phyloP scores from a whole-genome alignment of 139 green algal genomes.

The Picochlorum sp. region DNA sequence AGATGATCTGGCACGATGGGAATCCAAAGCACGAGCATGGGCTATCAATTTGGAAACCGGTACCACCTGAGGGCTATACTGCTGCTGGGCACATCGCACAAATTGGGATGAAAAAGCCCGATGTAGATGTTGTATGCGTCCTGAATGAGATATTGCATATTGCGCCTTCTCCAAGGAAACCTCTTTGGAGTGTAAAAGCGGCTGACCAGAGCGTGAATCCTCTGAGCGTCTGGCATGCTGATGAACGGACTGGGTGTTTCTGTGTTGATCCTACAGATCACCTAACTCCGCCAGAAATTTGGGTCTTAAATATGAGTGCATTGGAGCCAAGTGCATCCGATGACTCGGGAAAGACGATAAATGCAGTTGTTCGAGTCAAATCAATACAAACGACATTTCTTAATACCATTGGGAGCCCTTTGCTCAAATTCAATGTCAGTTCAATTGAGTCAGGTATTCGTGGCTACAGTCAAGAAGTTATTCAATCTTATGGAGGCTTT shows the following conservation, averaged over 20 bases:
- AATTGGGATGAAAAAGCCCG: conserved; percentile 16
- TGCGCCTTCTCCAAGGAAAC: not conserved
- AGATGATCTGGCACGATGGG: conserved; percentile 1
- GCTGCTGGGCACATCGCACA: conserved; percentile 62
- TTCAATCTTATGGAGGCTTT: conserved; percentile 43
- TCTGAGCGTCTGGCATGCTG: conserved; percentile 42
- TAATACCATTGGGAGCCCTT: conserved; percentile 41
- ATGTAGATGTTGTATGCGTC: conserved; percentile 21
- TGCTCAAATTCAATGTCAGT: conserved; percentile 55
- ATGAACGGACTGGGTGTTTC: conserved; percentile 55
- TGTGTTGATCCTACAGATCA: conserved; percentile 9
- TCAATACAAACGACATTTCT: conserved; percentile 42
- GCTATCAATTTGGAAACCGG: conserved; percentile 65
- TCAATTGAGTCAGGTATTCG: conserved; percentile 25
- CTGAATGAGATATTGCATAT: conserved; percentile 4
- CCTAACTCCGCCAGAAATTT: not conserved
- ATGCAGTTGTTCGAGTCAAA: conserved; percentile 38
- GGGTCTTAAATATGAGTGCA: not conserved
- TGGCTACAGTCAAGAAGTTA: conserved; percentile 15
- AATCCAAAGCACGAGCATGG: conserved; percentile 9
- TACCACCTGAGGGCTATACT: conserved; percentile 68
- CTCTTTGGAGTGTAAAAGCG: conserved; percentile 8
- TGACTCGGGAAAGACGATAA: conserved; percentile 15
- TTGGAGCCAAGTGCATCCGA: not conserved
- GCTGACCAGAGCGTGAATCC: not conserved